Conservation (phyloP, 345 rosid genomes). For the Rhodamnia rubescens region DNA sequence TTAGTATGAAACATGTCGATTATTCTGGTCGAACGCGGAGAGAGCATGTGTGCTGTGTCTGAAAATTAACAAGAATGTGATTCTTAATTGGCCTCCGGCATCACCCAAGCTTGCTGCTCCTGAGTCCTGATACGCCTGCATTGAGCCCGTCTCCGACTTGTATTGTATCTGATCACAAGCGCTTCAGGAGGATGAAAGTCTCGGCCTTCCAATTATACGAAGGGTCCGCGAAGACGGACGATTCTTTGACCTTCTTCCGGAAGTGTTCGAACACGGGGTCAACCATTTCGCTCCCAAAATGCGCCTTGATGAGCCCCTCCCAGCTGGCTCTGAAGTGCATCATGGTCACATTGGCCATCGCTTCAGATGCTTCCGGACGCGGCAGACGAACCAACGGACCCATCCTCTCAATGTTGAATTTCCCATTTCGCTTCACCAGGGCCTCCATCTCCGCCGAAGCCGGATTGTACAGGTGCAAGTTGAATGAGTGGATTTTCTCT, state of each 20-base stretch:
- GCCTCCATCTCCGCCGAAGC: not conserved
- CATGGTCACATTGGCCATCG: not conserved
- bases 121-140: not conserved
- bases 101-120: not conserved
- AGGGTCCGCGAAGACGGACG: not conserved
- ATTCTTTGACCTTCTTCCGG: not conserved
- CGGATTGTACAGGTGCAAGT: not conserved
- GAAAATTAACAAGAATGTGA: not conserved
- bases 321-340: not conserved
- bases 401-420: not conserved
- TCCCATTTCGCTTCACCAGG: not conserved
- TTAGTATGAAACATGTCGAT: not conserved
- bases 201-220: not conserved
- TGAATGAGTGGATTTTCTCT: not conserved
- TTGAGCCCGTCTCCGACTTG: not conserved
- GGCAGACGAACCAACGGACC: not conserved
- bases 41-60: not conserved
- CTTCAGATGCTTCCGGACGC: not conserved
- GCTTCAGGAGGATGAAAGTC: not conserved
- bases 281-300: not conserved
- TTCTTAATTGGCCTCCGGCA: not conserved
- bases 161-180: not conserved
- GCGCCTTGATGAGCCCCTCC: not conserved
- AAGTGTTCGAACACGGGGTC: accelerated
- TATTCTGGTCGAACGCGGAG: not conserved